These are phyloP conservation scores for Jatropha podagrica DNA, from an alignment of 441 rosid species.

Conservation along the genomic window DNA sequence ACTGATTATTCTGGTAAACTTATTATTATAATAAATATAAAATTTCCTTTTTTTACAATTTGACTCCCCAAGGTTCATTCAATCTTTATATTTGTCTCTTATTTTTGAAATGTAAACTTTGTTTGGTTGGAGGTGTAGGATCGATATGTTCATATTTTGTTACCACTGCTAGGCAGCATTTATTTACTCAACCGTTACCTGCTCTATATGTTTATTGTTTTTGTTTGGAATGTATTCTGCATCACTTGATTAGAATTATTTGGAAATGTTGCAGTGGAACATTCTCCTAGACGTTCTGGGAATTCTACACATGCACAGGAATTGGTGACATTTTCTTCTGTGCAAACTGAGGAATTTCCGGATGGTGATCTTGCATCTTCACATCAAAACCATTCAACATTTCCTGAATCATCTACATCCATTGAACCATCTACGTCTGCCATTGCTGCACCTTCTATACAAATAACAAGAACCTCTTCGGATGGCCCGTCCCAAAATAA, in stretches of 20 bases:
- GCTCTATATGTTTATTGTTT: not conserved
- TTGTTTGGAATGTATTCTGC: not conserved
- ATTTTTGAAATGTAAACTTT: not conserved
- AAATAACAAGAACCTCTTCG: slow-evolving; percentile 35
- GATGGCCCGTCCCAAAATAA: slow-evolving; percentile 40
- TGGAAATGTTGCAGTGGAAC: slow-evolving; percentile 48
- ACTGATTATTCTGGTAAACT: slow-evolving; percentile 66
- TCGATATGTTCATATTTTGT: not conserved
- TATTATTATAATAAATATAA: not conserved
- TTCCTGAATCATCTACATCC: slow-evolving; percentile 51
- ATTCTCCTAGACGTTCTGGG: slow-evolving; percentile 47
- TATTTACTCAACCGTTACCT: not conserved
- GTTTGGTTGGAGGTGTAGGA: not conserved
- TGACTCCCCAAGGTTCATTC: too few relatives aligned
- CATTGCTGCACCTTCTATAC: slow-evolving; percentile 25
- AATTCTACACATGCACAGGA: slow-evolving; percentile 50
- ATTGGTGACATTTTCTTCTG: slow-evolving; percentile 47
- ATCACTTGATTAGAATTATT: slow-evolving; percentile 6
- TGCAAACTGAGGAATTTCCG: slow-evolving; percentile 29
- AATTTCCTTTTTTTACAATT: too few relatives aligned
- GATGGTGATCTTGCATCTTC: slow-evolving; percentile 39
- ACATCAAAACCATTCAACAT: slow-evolving; percentile 36
- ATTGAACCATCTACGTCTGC: slow-evolving; percentile 2
- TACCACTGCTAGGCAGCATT: not conserved
- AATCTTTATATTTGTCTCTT: not conserved